Conservation (phyloP, 345 rosid species). For the Gossypioides kirkii region DNA sequence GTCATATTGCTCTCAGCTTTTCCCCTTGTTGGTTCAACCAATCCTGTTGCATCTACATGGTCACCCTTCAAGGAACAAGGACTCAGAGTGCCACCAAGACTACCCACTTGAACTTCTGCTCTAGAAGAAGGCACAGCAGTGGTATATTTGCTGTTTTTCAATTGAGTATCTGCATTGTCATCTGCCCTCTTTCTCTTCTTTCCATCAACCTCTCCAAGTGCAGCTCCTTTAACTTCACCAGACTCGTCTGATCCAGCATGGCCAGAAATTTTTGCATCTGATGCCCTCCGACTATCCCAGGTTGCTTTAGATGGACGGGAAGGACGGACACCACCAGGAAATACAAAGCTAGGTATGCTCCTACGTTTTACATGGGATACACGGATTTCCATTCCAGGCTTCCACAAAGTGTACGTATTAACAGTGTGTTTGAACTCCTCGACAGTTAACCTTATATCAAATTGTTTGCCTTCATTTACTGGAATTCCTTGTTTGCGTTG, state of each 20-base stretch:
- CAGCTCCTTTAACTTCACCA: conserved; percentile 49
- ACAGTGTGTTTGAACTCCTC: conserved; percentile 79
- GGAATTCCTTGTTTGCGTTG: conserved; percentile 91
- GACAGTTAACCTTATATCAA: conserved; percentile 88
- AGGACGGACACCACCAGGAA: conserved; percentile 79
- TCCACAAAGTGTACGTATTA: conserved; percentile 51
- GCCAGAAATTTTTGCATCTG: conserved; percentile 41
- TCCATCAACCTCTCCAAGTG: conserved; percentile 52
- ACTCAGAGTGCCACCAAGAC: conserved; percentile 35
- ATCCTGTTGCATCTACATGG: conserved; percentile 15
- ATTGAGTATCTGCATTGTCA: conserved; percentile 34
- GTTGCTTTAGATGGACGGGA: conserved; percentile 55
- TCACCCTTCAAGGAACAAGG: conserved; percentile 35
- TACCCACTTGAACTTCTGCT: conserved; percentile 42
- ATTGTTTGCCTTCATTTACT: conserved; percentile 65
- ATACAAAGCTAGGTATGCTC: conserved; percentile 73
- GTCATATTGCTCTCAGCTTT: conserved; percentile 23
- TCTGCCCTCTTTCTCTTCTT: conserved; percentile 62
- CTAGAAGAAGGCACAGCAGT: conserved; percentile 29
- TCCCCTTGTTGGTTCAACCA: conserved; percentile 24
- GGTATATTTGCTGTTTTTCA: conserved; percentile 24
- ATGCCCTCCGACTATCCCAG: conserved; percentile 61
- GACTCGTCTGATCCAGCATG: conserved; percentile 36
- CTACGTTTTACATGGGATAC: conserved; percentile 71
- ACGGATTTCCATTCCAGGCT: conserved; percentile 76